A percentile compares a stretch with the other conserved stretches of the same genome.
phyloP scores from a whole-genome alignment of 129 eudicot species.

The Centella asiatica region DNA sequence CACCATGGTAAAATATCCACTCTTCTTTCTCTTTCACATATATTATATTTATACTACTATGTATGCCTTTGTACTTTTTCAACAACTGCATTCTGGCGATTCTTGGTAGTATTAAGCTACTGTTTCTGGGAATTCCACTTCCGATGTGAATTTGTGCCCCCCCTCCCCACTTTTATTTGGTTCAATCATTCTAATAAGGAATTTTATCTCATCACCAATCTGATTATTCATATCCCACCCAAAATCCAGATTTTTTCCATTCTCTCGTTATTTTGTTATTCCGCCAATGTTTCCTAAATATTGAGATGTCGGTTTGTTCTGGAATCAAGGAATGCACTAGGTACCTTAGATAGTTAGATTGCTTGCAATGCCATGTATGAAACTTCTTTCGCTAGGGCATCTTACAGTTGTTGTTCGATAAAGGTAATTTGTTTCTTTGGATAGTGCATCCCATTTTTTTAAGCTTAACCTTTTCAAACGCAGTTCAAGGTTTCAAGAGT shows the following conservation, averaged over 20 bases:
- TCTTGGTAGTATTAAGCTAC: too few species aligned
- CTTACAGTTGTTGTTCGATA: background rate
- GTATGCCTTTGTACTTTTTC: too few species aligned
- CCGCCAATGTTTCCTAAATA: background rate
- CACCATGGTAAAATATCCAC: constrained; percentile 62
- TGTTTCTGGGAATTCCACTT: too few species aligned
- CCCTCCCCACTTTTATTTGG: too few species aligned
- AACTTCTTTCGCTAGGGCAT: background rate
- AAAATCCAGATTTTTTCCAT: background rate
- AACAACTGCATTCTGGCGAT: too few species aligned
- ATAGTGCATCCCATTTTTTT: background rate
- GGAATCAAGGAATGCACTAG: background rate
- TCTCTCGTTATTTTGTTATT: background rate
- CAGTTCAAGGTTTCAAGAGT: background rate
- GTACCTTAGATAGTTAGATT: background rate
- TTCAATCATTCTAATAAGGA: too few species aligned
- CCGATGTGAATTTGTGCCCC: too few species aligned
- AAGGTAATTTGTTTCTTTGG: background rate
- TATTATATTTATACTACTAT: too few species aligned
- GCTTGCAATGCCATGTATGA: background rate
- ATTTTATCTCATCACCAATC: background rate
- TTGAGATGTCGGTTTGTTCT: background rate
- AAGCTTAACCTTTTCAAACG: background rate
- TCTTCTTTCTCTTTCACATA: background rate
- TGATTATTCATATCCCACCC: too few species aligned